Evolutionary conservation across 129 eudicot species (phyloP).

Genomic region (Solidago caesia): DNA sequence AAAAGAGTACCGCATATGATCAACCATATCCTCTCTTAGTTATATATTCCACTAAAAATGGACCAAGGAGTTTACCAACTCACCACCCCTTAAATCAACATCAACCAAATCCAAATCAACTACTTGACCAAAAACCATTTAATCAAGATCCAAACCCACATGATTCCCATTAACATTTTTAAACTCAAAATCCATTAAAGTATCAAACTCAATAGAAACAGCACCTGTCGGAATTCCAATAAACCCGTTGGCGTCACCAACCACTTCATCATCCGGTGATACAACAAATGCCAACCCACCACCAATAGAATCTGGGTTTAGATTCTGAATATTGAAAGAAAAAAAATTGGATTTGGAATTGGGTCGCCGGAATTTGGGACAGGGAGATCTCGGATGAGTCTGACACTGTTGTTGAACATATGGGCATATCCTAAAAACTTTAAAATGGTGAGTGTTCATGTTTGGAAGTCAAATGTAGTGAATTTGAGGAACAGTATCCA

Average conservation of each 20-base stretch:
- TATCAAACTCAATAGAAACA: no score
- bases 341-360: slow-evolving; percentile 62
- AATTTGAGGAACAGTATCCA: no score
- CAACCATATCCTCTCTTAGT: no score
- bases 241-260: no score
- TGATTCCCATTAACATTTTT: slow-evolving; percentile 35
- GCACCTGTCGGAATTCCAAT: no score
- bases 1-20: no score
- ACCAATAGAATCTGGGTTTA: slow-evolving; percentile 83
- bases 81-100: slow-evolving; percentile 27
- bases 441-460: slow-evolving; percentile 56
- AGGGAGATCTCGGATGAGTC: slow-evolving; percentile 72
- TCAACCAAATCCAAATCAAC: slow-evolving; percentile 19
- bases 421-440: slow-evolving; percentile 89
- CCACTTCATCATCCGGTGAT: slow-evolving; percentile 59
- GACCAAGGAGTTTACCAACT: slow-evolving; percentile 27
- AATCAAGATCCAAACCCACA: slow-evolving; percentile 36
- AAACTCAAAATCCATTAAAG: slow-evolving; percentile 33
- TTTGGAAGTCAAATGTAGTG: slow-evolving; percentile 66
- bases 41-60: no score
- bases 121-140: slow-evolving; percentile 20
- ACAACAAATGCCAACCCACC: slow-evolving; percentile 83
- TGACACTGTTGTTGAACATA: slow-evolving; percentile 54
- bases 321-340: slow-evolving; percentile 49
- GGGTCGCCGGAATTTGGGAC: slow-evolving; percentile 77